Base-by-base conservation (phyloP, 73 alveolate species). In the Uronychia setigera region DNA sequence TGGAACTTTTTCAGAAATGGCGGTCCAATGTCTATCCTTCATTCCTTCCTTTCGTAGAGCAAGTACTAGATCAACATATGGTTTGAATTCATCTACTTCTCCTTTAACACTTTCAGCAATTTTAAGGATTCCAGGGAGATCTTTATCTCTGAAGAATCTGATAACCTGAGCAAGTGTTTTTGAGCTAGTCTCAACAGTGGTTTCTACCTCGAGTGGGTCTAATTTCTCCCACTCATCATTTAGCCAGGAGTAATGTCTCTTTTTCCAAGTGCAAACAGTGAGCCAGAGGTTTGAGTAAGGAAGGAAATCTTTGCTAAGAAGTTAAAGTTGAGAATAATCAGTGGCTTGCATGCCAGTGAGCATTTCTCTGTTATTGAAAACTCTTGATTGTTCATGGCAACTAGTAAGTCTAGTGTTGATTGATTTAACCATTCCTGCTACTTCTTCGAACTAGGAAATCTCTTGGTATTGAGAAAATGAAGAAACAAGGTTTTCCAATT, bases 1-100 rank as follows among this genome's bases (percentile, higher is more conserved):
- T 0, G 99, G 99, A 32, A 96, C 96, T 79, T 92, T 87, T 83
- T 93, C 87, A 31, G 98, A 96, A 0, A 94, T 92, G 87, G 92
- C 98, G 58, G 91, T 88, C 99, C 99, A 97, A 84, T 97, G 99
- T 31, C 99, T 87, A 82, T 97, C 99, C 83, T 97, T 95, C 98
- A 97, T 96, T 74, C 99, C 99, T 29, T 97, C 96, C 27, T 97
- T 97, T 58, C 98, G 88, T 74, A 97, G 93, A 80, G 98, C 98
- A n/a, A 96, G 92, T 75, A 98, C 99, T 14, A 97, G 91, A 29
- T 97, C 98, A 27, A 97, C 97, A 82, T 88, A 92, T 77, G 99
- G 99, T 84, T 97, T 96, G 91, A 94, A 97, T 32, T 93, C 96
- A 78, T 97, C 99, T 0, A 97, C 96, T 74, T 94, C 96, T 29